These are phyloP conservation scores for Bryopsis sp. DNA, from an alignment of 139 green algal genomes.

Conservation along the genomic window DNA sequence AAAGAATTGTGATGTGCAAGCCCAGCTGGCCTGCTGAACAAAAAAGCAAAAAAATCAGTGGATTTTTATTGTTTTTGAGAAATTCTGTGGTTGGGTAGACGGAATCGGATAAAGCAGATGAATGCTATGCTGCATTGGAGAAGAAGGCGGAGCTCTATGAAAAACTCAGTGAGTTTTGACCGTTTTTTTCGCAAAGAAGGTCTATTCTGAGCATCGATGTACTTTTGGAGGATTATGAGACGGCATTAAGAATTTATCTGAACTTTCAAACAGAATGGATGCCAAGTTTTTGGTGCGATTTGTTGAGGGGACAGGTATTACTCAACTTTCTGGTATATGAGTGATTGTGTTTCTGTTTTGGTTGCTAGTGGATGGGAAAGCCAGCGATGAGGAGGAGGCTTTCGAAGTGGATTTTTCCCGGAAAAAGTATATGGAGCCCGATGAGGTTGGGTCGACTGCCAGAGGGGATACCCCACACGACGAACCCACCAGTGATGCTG, in stretches of 20 bases:
- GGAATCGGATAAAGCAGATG: neutral
- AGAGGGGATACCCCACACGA: neutral
- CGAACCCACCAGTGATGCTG: conserved; percentile 1
- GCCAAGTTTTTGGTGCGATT: neutral
- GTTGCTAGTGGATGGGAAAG: conserved; percentile 28
- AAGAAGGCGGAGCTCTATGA: conserved; percentile 76
- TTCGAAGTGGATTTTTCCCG: conserved; percentile 72
- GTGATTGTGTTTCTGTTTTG: neutral
- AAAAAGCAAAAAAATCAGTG: no score
- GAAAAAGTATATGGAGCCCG: conserved; percentile 29
- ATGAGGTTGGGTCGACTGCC: conserved; percentile 14
- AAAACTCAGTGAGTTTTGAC: conserved; percentile 30
- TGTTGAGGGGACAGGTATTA: conserved; percentile 3
- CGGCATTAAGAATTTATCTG: neutral
- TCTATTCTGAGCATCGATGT: neutral
- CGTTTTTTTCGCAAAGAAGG: neutral
- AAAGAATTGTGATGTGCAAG: neutral
- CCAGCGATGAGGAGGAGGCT: conserved; percentile 41
- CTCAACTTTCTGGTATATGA: neutral
- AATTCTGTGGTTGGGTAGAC: neutral
- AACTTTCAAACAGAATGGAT: neutral
- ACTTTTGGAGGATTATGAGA: neutral
- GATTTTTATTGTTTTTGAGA: no score
- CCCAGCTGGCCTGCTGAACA: no score
- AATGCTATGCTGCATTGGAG: conserved; percentile 57